Evolutionary conservation across 495 filamentous ascomycete species (phyloP), one percentile per base, ranked within the genome.

Genomic region (Penicillium arizonense): DNA sequence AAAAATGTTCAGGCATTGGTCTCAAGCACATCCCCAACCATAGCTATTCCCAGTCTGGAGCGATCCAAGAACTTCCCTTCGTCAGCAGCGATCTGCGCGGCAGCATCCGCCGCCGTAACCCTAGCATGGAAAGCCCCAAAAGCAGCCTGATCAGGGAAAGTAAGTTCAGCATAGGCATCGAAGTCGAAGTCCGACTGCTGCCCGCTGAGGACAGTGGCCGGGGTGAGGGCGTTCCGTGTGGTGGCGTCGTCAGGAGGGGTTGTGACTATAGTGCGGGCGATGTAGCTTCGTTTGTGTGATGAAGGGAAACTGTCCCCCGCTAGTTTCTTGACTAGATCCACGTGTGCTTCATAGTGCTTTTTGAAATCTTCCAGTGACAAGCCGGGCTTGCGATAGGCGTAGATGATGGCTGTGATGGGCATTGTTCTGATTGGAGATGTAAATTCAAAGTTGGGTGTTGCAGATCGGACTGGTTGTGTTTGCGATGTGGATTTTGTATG

Each of bases 131-230:
- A 70, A 1, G 47, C 54, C 14, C 65, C 43, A 42, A 67, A 71
- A 7, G 62, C 60, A 14, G 48, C 63, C 23, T 63, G 60, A 40
- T 72, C 64, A 10, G 50, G 46, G 42, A 73, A 77, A 0, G 55
- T 65, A 4, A 77, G 37, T 39, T 71, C 68, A 4, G 62, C 70
- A 20, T 67, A 55, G 11, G 59, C 64, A 44, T 77, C 75, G 47
- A 68, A 73, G 24, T 76, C 67, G 30, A 72, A 69, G 32, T 70
- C 74, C 4, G 53, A 41, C 53, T 71, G 72, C n/a, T 51, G 55
- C 20, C 75, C 74, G 8, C 61, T 39, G 8, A 74, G 30, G 3
- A 73, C 52, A 2, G 50, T 56, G 5, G 71, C 73, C 9, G 70
- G 70, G 7, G 61, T 66, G 4, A 44, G 45, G 10, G 61, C 32